These are phyloP conservation scores for Neobulgaria alba DNA, from an alignment of 2,329 filamentous ascomycete genomes.

Conservation along the genomic window DNA sequence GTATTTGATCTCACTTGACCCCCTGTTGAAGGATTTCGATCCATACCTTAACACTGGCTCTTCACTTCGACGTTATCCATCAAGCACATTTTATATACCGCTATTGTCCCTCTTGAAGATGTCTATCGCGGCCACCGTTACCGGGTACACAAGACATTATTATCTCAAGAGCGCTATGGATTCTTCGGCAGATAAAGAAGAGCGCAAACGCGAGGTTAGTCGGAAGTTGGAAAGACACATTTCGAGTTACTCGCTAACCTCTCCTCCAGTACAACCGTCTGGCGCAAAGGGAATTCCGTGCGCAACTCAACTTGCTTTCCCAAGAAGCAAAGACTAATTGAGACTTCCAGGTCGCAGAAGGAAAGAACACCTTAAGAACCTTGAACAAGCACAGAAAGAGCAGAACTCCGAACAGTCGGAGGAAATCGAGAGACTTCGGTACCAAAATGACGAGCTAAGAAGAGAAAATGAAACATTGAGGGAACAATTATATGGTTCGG, in stretches of 20 bases:
- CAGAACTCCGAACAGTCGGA: conserved; percentile 32
- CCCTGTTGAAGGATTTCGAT: conserved; percentile 14
- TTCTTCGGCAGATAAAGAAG: conserved; percentile 27
- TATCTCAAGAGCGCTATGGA: conserved; percentile 24
- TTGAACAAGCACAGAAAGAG: conserved; percentile 35
- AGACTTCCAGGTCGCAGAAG: conserved; percentile 32
- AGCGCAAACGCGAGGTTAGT: conserved; percentile 29
- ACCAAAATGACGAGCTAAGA: conserved; percentile 32
- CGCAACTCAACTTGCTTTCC: conserved; percentile 10
- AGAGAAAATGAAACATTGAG: conserved; percentile 34
- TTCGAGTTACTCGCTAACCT: not conserved
- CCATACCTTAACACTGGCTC: conserved; percentile 2
- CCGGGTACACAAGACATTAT: conserved; percentile 18
- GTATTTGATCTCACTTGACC: conserved; percentile 23
- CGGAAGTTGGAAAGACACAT: not conserved
- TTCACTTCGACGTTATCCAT: conserved; percentile 4
- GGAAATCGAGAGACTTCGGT: conserved; percentile 33
- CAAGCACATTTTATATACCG: conserved; percentile 11
- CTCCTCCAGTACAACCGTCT: conserved; percentile 32
- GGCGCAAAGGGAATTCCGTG: conserved; percentile 37
- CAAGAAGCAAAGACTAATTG: conserved; percentile 10
- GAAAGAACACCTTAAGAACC: conserved; percentile 36
- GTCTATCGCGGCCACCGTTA: conserved; percentile 16
- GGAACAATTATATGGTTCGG: conserved; percentile 29
- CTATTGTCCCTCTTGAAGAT: conserved; percentile 13